These are phyloP conservation scores for Orbilia brochopaga DNA, from an alignment of 2,329 filamentous ascomycete species.

Conservation along the genomic window DNA sequence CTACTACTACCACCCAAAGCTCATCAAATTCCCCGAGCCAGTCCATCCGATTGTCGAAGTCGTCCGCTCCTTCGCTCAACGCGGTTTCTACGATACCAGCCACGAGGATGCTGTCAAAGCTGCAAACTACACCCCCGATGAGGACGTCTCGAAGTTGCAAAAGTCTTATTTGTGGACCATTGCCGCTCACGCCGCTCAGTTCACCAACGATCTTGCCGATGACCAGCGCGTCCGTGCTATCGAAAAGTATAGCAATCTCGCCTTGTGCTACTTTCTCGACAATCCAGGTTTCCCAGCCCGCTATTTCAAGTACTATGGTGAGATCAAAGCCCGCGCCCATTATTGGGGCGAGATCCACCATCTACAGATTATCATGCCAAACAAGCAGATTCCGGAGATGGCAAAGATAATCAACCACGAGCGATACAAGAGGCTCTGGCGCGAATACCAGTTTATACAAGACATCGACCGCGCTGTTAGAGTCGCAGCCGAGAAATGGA, in stretches of 20 bases:
- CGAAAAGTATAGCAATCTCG: not conserved
- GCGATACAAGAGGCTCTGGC: conserved; percentile 5
- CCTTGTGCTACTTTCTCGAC: not conserved
- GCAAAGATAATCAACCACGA: not conserved
- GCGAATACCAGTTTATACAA: not conserved
- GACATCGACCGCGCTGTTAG: not conserved
- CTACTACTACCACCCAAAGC: not conserved
- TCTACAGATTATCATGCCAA: conserved; percentile 8
- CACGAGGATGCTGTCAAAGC: not conserved
- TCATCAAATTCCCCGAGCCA: not conserved
- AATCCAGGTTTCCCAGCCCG: not conserved
- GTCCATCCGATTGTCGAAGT: not conserved
- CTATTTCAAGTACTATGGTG: not conserved
- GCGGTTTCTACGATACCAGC: not conserved
- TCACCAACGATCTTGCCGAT: not conserved
- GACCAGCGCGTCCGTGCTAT: not conserved
- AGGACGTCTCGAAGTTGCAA: not conserved
- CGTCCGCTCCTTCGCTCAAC: not conserved
- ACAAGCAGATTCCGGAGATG: not conserved
- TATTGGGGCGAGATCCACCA: conserved; percentile 25
- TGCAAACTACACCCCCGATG: not conserved
- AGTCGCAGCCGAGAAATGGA: no score
- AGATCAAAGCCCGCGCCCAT: conserved; percentile 13
- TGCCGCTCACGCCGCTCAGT: not conserved
- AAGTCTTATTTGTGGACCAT: not conserved